Conservation (phyloP, 1,284 basidiomycete species). For the Boletus austroedulis region DNA sequence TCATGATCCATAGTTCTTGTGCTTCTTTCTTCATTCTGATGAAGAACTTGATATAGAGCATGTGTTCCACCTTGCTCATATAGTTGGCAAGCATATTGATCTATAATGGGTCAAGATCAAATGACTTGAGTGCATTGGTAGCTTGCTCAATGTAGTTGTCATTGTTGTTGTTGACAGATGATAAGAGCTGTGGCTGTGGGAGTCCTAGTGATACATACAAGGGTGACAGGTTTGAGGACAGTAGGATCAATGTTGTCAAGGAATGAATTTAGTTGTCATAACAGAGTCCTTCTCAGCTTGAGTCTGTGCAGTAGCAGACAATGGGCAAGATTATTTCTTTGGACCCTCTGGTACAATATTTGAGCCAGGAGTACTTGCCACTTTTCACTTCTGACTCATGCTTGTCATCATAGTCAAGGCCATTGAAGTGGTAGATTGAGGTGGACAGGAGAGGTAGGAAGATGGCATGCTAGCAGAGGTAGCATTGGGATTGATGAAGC, state of each 20-base stretch:
- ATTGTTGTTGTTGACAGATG: too few species aligned
- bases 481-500: neutral
- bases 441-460: neutral
- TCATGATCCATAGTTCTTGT: too few species aligned
- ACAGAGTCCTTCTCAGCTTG: neutral
- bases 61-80: too few species aligned
- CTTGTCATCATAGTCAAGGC: neutral
- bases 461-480: neutral
- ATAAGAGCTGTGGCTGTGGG: too few species aligned
- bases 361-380: neutral
- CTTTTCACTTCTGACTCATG: neutral
- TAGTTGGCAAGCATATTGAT: too few species aligned
- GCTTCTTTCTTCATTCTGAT: too few species aligned
- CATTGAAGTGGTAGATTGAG: neutral
- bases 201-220: neutral
- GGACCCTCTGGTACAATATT: neutral
- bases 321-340: neutral
- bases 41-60: too few species aligned
- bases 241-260: neutral
- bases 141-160: too few species aligned
- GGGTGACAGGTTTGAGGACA: neutral
- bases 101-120: too few species aligned
- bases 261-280: neutral
- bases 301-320: neutral
- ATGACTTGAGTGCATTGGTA: too few species aligned